Percentiles rank a stretch among this genome's conserved stretches.
Evolutionary conservation across 2,329 filamentous ascomycete species (phyloP).

Genomic region (Stromatinia cepivora): DNA sequence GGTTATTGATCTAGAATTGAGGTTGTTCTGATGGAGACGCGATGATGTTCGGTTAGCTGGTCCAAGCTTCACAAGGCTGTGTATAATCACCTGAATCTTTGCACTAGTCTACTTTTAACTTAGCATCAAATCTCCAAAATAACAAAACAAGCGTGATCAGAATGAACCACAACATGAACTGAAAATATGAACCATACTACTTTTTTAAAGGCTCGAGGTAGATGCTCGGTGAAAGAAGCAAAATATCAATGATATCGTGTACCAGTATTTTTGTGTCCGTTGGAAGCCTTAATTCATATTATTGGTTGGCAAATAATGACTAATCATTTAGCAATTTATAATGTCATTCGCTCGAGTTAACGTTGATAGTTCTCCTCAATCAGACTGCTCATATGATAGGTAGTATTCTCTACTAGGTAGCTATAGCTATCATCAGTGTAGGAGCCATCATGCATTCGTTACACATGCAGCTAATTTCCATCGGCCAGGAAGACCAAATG

Average conservation of each 20-base stretch:
- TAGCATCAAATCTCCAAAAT: background rate
- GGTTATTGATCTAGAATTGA: constrained; percentile 16
- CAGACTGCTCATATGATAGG: no score
- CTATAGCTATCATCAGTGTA: background rate
- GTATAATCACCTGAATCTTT: background rate
- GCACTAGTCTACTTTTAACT: background rate
- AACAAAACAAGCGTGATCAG: background rate
- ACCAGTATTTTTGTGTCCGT: no score
- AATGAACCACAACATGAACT: background rate
- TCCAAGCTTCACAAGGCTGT: constrained; percentile 6
- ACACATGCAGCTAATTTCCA: background rate
- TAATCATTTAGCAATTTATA: no score
- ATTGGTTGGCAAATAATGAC: no score
- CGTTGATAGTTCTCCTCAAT: no score
- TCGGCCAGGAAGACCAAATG: background rate
- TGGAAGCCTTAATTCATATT: no score
- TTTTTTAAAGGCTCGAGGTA: background rate
- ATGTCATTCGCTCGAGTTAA: no score
- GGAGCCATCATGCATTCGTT: background rate
- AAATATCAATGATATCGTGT: background rate
- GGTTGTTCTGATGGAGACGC: constrained; percentile 12
- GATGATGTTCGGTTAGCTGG: background rate
- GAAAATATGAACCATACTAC: background rate
- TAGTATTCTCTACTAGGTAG: background rate
- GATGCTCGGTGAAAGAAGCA: background rate